Percentiles rank a stretch among this genome's conserved stretches.
Conservation (phyloP, 2,329 filamentous ascomycete genomes). For the Aspergillus aculeatus region DNA sequence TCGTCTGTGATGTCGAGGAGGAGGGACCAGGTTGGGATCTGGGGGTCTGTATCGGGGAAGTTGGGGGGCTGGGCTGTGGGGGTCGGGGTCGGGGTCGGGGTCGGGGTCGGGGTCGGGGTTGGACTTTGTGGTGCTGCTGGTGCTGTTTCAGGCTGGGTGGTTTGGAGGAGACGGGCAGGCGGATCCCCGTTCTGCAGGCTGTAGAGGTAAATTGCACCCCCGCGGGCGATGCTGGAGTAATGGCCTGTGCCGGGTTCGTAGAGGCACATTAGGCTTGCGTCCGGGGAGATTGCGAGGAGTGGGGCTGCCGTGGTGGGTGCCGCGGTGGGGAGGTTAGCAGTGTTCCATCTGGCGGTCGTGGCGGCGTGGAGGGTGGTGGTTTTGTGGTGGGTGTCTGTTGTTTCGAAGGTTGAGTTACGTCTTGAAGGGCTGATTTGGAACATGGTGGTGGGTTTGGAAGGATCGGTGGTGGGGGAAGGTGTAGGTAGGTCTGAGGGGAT, state of each 20-base stretch:
- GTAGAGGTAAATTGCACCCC: conserved; percentile 21
- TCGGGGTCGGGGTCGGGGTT: too few species aligned
- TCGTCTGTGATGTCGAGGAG: conserved; percentile 17
- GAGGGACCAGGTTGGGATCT: conserved; percentile 19
- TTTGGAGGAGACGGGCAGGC: too few species aligned
- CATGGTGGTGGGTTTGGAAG: neutral
- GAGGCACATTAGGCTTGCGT: conserved; percentile 16
- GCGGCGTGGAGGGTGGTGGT: conserved; percentile 9
- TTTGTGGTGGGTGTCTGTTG: conserved; percentile 3
- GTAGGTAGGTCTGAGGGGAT: neutral
- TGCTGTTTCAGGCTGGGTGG: too few species aligned
- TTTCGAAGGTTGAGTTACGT: neutral
- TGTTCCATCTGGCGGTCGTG: conserved; percentile 11
- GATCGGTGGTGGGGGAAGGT: neutral
- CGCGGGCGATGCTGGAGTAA: conserved; percentile 12
- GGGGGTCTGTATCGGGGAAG: neutral
- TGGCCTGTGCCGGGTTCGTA: conserved; percentile 20
- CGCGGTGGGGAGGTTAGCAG: conserved; percentile 20
- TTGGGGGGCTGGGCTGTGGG: neutral
- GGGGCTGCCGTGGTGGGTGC: conserved; percentile 8
- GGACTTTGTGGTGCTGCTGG: too few species aligned
- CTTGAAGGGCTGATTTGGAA: neutral
- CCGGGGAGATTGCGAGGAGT: conserved; percentile 15
- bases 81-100: neutral
- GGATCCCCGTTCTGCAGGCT: conserved; percentile 5